Base-by-base conservation (phyloP, 2,329 filamentous ascomycete genomes). In the Hymenoscyphus fructigenus region DNA sequence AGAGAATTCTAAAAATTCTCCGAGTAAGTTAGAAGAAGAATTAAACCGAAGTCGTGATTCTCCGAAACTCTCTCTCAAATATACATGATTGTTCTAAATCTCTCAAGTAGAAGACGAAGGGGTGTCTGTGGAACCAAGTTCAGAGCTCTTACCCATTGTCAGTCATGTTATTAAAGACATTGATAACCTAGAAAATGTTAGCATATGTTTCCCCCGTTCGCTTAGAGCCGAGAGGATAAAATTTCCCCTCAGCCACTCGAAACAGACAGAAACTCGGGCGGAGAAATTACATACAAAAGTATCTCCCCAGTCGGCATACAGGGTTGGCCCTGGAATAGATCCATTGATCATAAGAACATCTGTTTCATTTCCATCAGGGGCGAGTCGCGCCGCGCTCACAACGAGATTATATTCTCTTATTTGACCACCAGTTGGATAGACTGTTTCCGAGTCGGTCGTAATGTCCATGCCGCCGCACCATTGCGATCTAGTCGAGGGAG, bases 91-190 rank as follows among this genome's bases (percentile, higher is more conserved):
- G 29, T 32, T 32, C 29, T 32, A 32, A 7, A 32, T 32, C 5
- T 32, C 5, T 32, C 5, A 32, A 32, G 3, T 32, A 32, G 9
- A 32, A 7, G 29, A 32, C 29, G 29, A 32, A 7, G 9, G 29
- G 9, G 29, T 32, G 5, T 32, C 29, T 7, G 29, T 32, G 29
- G 70, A 68, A 38, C 64, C 26, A 9, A n/a, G 28, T 9, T 7
- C 34, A n/a, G 23, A 5, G 5, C 6, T 29, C 62, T 63, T 66
- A 66, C 61, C 74, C 76, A 23, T 79, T 84, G 15, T 92, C 83
- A 60, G 86, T 84, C 53, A 79, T 71, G n/a, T 69, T 65, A 76
- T 94, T 94, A 75, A 85, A 82, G 59, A 93, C 83, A 47, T 86
- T 86, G 56, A 91, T 84, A 59, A 90, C 44, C 44, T 50, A 7